These are phyloP conservation scores for Glycine latifolia DNA, from an alignment of 306 rosid genomes.

Conservation along the genomic window DNA sequence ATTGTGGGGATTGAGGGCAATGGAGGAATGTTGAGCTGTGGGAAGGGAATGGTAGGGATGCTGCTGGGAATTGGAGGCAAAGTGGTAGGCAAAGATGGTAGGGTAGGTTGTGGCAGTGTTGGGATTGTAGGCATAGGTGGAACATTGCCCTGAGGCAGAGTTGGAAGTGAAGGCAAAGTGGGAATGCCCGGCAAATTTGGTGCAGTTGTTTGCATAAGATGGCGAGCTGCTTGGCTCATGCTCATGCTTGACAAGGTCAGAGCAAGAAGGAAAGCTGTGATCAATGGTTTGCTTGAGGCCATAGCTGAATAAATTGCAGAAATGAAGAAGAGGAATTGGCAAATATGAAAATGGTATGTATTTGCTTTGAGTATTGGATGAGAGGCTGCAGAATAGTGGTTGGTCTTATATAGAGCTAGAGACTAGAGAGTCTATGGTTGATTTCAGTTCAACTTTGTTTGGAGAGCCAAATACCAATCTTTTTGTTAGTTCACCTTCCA, in stretches of 20 bases:
- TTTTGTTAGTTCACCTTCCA: constrained; percentile 43
- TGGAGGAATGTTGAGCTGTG: constrained; percentile 14
- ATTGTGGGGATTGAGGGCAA: constrained; percentile 22
- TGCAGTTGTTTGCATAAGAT: constrained; percentile 43
- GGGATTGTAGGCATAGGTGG: constrained; percentile 42
- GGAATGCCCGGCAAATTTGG: constrained; percentile 41
- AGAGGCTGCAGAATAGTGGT: not conserved
- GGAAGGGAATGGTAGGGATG: not conserved
- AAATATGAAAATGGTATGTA: not conserved
- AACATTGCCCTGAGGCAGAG: constrained; percentile 9
- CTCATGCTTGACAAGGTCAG: constrained; percentile 39
- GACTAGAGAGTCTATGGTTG: too few relatives aligned
- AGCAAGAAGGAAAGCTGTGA: constrained; percentile 35
- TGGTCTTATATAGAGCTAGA: constrained; percentile 6
- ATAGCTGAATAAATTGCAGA: not conserved
- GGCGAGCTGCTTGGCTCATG: constrained; percentile 44
- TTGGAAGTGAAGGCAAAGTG: constrained; percentile 27
- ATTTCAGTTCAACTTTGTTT: not conserved
- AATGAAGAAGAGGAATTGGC: not conserved
- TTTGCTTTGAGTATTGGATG: constrained; percentile 39
- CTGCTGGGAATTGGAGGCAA: too few relatives aligned
- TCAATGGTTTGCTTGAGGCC: constrained; percentile 32
- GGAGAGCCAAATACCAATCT: not conserved
- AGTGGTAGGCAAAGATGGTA: constrained; percentile 8
- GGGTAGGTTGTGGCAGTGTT: constrained; percentile 14